Conservation (phyloP, 805 yeast species). For the Candida maltosa region DNA sequence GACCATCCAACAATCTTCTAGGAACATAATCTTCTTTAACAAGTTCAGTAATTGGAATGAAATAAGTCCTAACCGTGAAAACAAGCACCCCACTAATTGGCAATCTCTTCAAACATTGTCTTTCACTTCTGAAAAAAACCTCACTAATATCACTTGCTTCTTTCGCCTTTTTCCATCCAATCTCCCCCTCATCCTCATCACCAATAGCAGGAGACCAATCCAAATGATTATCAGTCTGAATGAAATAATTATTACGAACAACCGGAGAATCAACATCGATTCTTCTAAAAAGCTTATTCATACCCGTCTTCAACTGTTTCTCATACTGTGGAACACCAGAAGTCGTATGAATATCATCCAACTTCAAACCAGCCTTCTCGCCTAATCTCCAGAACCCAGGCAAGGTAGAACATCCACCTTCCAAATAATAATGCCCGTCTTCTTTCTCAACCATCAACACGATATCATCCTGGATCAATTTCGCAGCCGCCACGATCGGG, state of each 20-base stretch:
- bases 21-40: slow-evolving; percentile 62
- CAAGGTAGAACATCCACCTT: slow-evolving; percentile 59
- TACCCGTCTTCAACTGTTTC: slow-evolving; percentile 54
- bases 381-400: slow-evolving; percentile 70
- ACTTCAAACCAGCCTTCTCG: slow-evolving; percentile 56
- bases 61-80: slow-evolving; percentile 64
- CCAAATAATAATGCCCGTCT: slow-evolving; percentile 54
- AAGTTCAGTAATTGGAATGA: slow-evolving; percentile 51
- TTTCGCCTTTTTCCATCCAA: slow-evolving; percentile 65
- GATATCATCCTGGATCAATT: slow-evolving; percentile 61
- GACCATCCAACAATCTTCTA: slow-evolving; percentile 55
- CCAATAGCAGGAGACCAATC: slow-evolving; percentile 70
- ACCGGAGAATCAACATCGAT: slow-evolving; percentile 59
- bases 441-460: slow-evolving; percentile 63
- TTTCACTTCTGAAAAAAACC: slow-evolving; percentile 58
- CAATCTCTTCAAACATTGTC: slow-evolving; percentile 60
- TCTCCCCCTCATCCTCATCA: slow-evolving; percentile 44
- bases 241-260: slow-evolving; percentile 63
- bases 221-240: slow-evolving; percentile 59
- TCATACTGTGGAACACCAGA: slow-evolving; percentile 69
- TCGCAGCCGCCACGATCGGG: slow-evolving; percentile 57
- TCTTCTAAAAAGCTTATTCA: slow-evolving; percentile 63
- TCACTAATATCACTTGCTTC: slow-evolving; percentile 44
- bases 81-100: slow-evolving; percentile 57
- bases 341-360: slow-evolving; percentile 56